Evolutionary conservation across 2,329 filamentous ascomycete genomes (phyloP), one percentile per base, ranked within the genome.

Genomic region (Akanthomyces lecanii): DNA sequence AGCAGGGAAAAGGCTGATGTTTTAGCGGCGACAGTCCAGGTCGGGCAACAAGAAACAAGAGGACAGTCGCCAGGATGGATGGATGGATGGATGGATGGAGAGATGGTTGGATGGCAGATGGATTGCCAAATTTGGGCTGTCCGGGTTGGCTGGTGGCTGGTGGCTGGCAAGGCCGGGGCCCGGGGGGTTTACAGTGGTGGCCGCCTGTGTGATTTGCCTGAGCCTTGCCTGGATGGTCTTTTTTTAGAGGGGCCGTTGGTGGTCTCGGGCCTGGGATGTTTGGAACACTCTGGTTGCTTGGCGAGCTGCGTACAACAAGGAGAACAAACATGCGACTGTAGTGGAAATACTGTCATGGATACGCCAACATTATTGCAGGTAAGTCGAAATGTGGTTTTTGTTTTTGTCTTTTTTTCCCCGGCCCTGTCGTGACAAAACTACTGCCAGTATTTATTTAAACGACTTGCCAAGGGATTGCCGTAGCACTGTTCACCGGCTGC

Each of bases 11-110:
- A 36, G 52, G 28, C 21, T 42, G 40, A 7, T 36, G 33, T 36
- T 38, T 48, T 30, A 45, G 28, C 25, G 33, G 56, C 50, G 56
- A 51, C 36, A 36, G 42, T 48, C 10, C 16, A n/a, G 44, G 42
- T 47, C 45, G 54, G 54, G 56, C 23, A 60, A 60, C 56, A 21
- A 36, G 33, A 50, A 60, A 38, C 33, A 40, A 51, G 54, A 50
- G 21, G 23, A 51, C 42, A 60, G 57, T 42, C 42, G 33, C 44
- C 38, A 23, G 23, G 30, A 40, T 40, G n/a, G 30, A 5, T 33
- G 30, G 30, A 33, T 33, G 30, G 30, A 33, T 23, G 16, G 50
- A n/a, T 45, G 30, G 30, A 33, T 23, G 16, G 50, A n/a, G 33
- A 21, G 21, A 21, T 21, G 21, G 21, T 21, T 21, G 21, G 21